phyloP scores from a whole-genome alignment of 2,329 filamentous ascomycete genomes.

The Eutypa lata region DNA sequence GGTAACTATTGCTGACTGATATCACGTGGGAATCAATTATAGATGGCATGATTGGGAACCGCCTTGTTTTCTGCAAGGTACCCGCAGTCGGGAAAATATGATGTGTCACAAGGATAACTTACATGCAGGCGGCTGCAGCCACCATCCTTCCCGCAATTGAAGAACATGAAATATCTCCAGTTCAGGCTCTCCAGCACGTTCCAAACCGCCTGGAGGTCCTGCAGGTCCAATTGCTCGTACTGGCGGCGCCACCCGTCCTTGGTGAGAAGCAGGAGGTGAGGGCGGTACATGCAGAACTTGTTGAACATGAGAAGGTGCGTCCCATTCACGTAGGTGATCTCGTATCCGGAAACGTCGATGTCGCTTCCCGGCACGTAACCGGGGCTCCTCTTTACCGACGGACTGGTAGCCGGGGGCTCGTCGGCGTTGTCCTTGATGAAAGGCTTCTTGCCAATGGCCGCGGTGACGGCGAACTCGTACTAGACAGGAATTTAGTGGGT shows the following conservation, averaged over 20 bases:
- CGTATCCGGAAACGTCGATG: constrained; percentile 38
- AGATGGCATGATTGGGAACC: no score
- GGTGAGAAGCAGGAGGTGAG: constrained; percentile 46
- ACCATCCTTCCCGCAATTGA: constrained; percentile 42
- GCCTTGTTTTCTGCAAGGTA: no score
- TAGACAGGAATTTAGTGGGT: no score
- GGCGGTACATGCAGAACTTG: constrained; percentile 45
- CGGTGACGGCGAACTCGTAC: constrained; percentile 14
- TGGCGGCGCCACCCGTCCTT: constrained; percentile 44
- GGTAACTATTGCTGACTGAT: neutral
- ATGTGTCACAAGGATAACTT: neutral
- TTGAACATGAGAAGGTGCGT: constrained; percentile 46
- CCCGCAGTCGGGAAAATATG: no score
- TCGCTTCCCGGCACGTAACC: constrained; percentile 34
- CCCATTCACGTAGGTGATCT: constrained; percentile 34
- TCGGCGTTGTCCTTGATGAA: constrained; percentile 15
- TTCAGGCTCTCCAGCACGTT: constrained; percentile 25
- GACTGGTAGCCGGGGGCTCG: constrained; percentile 3
- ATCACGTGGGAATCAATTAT: no score
- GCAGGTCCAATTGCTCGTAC: constrained; percentile 34
- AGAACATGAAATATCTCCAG: constrained; percentile 37
- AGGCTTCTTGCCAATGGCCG: constrained; percentile 5
- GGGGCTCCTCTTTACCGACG: constrained; percentile 1
- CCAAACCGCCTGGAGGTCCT: constrained; percentile 39
- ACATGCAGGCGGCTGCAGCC: constrained; percentile 20